Base-by-base conservation (phyloP, 371 early-diverging fungal genomes). In the Sporodiniella umbellata region DNA sequence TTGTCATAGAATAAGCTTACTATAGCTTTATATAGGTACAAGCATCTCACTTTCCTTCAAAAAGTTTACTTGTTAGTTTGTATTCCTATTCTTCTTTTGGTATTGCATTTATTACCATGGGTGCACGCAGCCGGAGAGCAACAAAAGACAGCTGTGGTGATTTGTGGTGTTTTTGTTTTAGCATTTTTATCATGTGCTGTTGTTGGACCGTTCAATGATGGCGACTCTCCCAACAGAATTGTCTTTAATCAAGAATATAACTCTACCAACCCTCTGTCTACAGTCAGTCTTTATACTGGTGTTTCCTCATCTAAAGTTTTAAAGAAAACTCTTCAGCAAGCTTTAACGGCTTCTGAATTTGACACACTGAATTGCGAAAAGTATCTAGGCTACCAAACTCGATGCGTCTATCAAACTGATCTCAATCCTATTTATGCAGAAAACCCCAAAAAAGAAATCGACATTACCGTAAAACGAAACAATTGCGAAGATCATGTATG, bases 81-180 rank as follows among this genome's bases (percentile, higher is more conserved):
- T 17, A 24, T 50, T 7, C 64, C 64, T 17, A 56, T 53, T 43
- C 37, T 58, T 0, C 22, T 70, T 2, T 39, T 70, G 1, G 14
- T 52, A 6, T 42, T 70, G 3, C 64, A 61, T 15, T 26, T 70
- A 14, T 25, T 66, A 8, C 70, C 70, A 12, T 70, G 70, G 70
- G 54, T 64, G 11, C 61, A 66, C 24, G 51, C 51, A 6, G 66
- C 62, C 1, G 62, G 60, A 12, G 47, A 64, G n/a, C 30, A 51
- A 5, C 39, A 43, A 24, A 50, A 48, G 14, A 43, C 58, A n/a
- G 42, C 53, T 1, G 18, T 35, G 15, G 40, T 46, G 11, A 23
- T 51, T 0, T 18, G 39, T 12, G 22, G 40, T 33, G 33, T 62
- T 2, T 45, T 64, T 33, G 35, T 64, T 5, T 10, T 64, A 11